Percentiles rank a stretch among this genome's conserved stretches.
Conservation (phyloP, 1,139 yeast genomes). For the Yamadazyma membranifaciens region DNA sequence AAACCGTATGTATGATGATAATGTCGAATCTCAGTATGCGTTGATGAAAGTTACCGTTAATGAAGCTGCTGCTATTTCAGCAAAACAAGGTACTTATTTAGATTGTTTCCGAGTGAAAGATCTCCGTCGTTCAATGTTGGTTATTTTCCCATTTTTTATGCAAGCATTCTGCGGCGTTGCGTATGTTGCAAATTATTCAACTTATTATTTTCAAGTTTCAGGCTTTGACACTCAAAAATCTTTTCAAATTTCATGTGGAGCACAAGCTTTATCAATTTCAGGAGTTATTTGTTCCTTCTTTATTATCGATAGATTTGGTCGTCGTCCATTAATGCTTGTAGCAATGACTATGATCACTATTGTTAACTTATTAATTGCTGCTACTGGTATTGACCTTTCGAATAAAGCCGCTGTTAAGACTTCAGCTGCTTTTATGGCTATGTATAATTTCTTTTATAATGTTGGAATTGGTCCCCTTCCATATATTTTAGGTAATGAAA, state of each 20-base stretch:
- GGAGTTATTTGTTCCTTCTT: constrained; percentile 16
- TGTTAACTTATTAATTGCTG: constrained; percentile 10
- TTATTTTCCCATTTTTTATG: constrained; percentile 18
- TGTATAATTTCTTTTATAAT: constrained; percentile 17
- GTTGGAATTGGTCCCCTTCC: constrained; percentile 16
- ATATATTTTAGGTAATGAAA: constrained; percentile 12
- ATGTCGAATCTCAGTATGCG: constrained; percentile 10
- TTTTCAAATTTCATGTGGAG: constrained; percentile 25
- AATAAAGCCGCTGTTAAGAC: neutral
- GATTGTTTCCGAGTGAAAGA: constrained; percentile 18
- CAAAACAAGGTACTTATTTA: constrained; percentile 13
- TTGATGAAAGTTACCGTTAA: constrained; percentile 24
- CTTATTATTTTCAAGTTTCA: constrained; percentile 21
- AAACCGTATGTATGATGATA: constrained; percentile 14
- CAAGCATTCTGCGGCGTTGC: constrained; percentile 20
- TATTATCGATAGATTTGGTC: constrained; percentile 16
- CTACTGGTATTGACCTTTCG: constrained; percentile 5
- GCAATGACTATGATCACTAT: constrained; percentile 13
- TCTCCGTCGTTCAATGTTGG: constrained; percentile 18
- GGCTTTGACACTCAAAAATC: constrained; percentile 17
- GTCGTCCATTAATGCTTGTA: constrained; percentile 17
- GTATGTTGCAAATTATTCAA: constrained; percentile 18
- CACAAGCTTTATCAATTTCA: constrained; percentile 17
- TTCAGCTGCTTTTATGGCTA: constrained; percentile 12
- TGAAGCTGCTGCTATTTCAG: constrained; percentile 19